Conservation (phyloP, 2,329 filamentous ascomycete species). For the Exophiala spinifera region DNA sequence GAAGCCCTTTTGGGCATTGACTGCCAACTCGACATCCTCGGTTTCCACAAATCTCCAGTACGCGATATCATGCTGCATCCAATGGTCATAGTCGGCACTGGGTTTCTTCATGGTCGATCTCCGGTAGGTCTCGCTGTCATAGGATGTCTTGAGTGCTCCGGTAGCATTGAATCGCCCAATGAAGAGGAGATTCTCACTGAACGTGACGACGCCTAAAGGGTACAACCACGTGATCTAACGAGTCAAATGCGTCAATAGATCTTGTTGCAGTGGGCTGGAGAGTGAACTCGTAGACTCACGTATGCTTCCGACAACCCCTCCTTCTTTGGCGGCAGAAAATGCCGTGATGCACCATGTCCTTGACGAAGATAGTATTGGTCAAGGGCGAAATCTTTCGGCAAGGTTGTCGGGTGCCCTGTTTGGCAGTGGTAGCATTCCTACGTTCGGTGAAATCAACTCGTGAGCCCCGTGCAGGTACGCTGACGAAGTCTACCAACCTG, state of each 20-base stretch:
- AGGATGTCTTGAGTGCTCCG: conserved; percentile 22
- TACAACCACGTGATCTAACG: conserved; percentile 21
- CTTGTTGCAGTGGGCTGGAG: too few species aligned
- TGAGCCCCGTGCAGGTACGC: too few species aligned
- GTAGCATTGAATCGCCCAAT: conserved; percentile 25
- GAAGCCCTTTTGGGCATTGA: conserved; percentile 25
- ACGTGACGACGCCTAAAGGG: conserved; percentile 21
- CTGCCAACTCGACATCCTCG: conserved; percentile 24
- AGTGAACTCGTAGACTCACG: not conserved
- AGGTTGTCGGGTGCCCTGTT: conserved; percentile 23
- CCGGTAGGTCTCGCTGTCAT: conserved; percentile 26
- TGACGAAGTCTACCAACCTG: conserved; percentile 6
- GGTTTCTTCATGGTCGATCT: conserved; percentile 21
- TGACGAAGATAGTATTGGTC: conserved; percentile 25
- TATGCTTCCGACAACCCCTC: conserved; percentile 23
- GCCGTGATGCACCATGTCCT: conserved; percentile 21
- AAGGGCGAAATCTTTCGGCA: conserved; percentile 24
- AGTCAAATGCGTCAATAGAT: too few species aligned
- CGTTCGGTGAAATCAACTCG: not conserved
- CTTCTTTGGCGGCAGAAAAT: conserved; percentile 24
- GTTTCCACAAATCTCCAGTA: conserved; percentile 24
- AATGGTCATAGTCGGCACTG: conserved; percentile 21
- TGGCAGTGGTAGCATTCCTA: conserved; percentile 26
- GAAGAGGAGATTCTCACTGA: conserved; percentile 26
- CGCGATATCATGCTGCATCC: conserved; percentile 26